Base-by-base conservation (phyloP, 1,284 basidiomycete genomes). In the Agroathelia rolfsii region DNA sequence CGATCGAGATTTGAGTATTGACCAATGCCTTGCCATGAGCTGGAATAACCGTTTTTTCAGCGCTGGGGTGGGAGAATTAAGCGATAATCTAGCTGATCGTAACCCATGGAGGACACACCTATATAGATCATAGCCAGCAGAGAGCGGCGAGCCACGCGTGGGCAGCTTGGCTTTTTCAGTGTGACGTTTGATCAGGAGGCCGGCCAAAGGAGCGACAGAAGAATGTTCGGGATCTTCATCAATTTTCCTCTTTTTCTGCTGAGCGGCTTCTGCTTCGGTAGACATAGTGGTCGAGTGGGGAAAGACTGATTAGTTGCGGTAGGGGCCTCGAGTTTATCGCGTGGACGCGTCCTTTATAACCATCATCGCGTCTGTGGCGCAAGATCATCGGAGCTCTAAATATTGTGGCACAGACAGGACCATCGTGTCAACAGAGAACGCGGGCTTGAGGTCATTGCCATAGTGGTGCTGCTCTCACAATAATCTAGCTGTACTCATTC, bases 71-170 rank as follows among this genome's bases (percentile, higher is more conserved):
- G 16, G 22, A 12, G 21, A 24, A 26, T 27, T 34, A 20, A 23
- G 44, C 27, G 24, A 45, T 31, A 11, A n/a, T n/a, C n/a, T n/a
- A n/a, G n/a, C n/a, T n/a, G n/a, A n/a, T 23, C 41, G 31, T 39
- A 17, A 45, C 27, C 45, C 51, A 36, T 28, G 43, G 19, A 23
- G 41, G 8, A 51, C 64, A 26, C 50, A 84, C 77, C 85, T 84
- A 60, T 90, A 95, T 24, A 98, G 64, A 56, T 98, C 94, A 52
- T 97, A 94, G 2, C 94, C 94, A 3, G 94, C 94, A 2, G 94
- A 74, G 28, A 85, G 64, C 2, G 76, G 58, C 5, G 87, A 92
- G 1, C 94, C 94, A 37, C 88, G 74, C 8, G 86, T 92, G 0
- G 95, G 94, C 16, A 95, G 53, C 41, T 59, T 83, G 11, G 89